Evolutionary conservation across 768 basidiomycete genomes (phyloP), one percentile per base, ranked within the genome.

Genomic region (Kockovaella imperatae): DNA sequence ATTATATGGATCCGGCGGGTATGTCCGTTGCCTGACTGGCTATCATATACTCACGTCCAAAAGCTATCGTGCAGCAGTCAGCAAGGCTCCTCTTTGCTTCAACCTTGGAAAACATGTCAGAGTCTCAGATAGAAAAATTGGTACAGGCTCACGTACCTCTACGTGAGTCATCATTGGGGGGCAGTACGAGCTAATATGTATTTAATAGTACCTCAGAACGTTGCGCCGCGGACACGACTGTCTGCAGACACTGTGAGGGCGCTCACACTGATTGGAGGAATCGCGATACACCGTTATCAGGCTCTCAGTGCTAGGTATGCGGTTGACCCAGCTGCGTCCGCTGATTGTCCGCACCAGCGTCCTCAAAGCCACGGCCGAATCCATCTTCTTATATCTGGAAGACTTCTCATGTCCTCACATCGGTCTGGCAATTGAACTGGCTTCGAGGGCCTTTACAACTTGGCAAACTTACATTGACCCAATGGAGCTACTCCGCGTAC

Each of bases 381-480:
- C 89, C 0, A 79, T 96, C 46, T 75, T 78, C 0, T 57, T 83
- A 7, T 90, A 84, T 60, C 75, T 99, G 11, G 78, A 87, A 45
- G 83, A 87, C 50, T 25, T 47, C 6, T 81, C 84, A 41, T 73
- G 76, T 5, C 56, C 75, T 1, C 79, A 86, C 65, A 75, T 83
- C 5, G 75, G 80, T 3, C 75, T 90, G 11, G 88, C 86, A 0
- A 82, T 95, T 54, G 93, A 97, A 61, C 75, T 96, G 8, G 89
- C 87, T 59, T 83, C 86, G 1, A 81, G 86, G 36, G 93, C 93
- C 0, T 97, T 96, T 65, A 79, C 83, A 36, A 81, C 91, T 41
- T 97, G 91, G 90, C 89, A 95, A 62, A 82, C 88, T 56, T 89
- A 90, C 57, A 77, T 90, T 49, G 90, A 97, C 57, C 80, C 89